These are phyloP conservation scores for Fusarium sp. DNA, from an alignment of 2,329 filamentous ascomycete species.

Conservation along the genomic window DNA sequence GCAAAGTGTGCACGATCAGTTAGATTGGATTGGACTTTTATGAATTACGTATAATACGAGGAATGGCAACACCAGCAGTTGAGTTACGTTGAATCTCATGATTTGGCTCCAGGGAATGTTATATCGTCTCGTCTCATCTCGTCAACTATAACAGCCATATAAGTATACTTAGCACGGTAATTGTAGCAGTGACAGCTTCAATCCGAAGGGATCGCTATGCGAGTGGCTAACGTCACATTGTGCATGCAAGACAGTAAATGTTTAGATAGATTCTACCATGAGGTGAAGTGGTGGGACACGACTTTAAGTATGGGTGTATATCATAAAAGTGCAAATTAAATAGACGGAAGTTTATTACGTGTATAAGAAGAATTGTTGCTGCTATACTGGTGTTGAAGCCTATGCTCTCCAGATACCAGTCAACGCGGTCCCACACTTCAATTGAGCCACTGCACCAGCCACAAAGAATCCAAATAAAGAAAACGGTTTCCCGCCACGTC, in stretches of 20 bases:
- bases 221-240: not conserved
- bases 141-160: not conserved
- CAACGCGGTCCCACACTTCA: conserved; percentile 2
- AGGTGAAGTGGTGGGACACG: not conserved
- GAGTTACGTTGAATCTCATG: not conserved
- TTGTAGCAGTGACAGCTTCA: not conserved
- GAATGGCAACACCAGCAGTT: conserved; percentile 34
- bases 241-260: not conserved
- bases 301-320: not conserved
- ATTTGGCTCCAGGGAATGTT: not conserved
- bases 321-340: not conserved
- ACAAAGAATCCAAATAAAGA: conserved; percentile 24
- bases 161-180: not conserved
- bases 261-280: not conserved
- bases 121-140: not conserved
- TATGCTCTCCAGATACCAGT: not conserved
- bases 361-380: not conserved
- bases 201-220: not conserved
- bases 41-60: conserved; percentile 36
- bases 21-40: conserved; percentile 45
- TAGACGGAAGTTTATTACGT: not conserved
- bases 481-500: conserved; percentile 34
- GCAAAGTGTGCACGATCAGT: conserved; percentile 29
- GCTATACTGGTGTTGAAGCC: not conserved
- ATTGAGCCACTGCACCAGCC: conserved; percentile 38